Percentiles rank a stretch among this genome's conserved stretches.
phyloP scores from a whole-genome alignment of 225 moss, liverwort and hornwort species.

The Straminergon stramineum region DNA sequence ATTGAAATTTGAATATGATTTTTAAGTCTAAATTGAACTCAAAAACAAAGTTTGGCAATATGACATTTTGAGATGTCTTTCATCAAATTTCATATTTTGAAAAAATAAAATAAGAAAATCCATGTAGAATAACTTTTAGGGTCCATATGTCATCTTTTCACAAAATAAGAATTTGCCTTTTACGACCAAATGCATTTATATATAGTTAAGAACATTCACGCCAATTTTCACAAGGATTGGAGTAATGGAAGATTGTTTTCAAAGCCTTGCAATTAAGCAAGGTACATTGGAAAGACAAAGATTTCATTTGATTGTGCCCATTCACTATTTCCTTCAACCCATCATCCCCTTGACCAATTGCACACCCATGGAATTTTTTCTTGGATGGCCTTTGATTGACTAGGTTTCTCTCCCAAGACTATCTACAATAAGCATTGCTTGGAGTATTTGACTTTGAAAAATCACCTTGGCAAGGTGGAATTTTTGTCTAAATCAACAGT shows the following conservation, averaged over 20 bases:
- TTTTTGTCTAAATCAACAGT: background rate
- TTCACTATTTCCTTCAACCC: background rate
- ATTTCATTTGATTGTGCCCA: background rate
- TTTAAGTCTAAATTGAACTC: background rate
- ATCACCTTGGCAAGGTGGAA: fast-evolving
- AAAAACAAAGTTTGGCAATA: background rate
- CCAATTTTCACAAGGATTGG: background rate
- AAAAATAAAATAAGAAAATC: fast-evolving
- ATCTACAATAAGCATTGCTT: fast-evolving
- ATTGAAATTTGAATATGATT: background rate
- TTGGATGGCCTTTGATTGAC: background rate
- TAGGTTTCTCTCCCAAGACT: background rate
- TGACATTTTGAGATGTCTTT: background rate
- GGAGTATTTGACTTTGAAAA: background rate
- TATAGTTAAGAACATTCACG: fast-evolving
- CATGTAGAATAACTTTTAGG: fast-evolving
- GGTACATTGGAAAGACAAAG: background rate
- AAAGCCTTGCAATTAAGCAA: background rate
- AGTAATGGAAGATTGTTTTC: background rate
- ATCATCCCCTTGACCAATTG: fast-evolving
- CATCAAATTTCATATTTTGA: background rate
- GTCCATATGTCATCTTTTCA: background rate
- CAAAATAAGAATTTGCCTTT: background rate
- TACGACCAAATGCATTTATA: background rate
- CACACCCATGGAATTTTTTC: background rate